Percentiles rank a stretch among this genome's conserved stretches.
Evolutionary conservation across 441 rosid species (phyloP).

Genomic region (Oxalis stricta): DNA sequence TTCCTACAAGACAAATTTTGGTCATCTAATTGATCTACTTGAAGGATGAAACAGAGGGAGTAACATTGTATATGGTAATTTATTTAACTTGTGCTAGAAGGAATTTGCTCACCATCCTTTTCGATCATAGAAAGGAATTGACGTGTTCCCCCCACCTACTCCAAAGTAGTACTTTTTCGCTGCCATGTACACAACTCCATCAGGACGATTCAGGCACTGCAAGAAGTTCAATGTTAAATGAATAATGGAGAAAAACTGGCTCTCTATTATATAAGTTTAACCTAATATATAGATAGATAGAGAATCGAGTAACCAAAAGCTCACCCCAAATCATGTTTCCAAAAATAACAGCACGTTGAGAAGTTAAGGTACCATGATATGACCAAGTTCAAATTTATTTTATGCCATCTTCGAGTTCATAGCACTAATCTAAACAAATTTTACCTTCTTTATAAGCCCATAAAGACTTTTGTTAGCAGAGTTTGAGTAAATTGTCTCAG

Average conservation of each 20-base stretch:
- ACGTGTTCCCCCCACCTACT: conserved; percentile 87
- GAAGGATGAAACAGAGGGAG: not conserved
- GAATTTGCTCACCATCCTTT: conserved; percentile 48
- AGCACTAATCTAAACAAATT: not conserved
- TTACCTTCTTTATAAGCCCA: conserved; percentile 64
- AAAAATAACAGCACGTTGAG: too few species aligned
- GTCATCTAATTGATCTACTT: not conserved
- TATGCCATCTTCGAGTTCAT: too few species aligned
- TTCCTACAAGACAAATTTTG: conserved; percentile 26
- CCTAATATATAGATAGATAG: not conserved
- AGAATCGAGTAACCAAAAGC: too few species aligned
- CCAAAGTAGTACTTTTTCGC: conserved; percentile 93
- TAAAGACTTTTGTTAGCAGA: conserved; percentile 56
- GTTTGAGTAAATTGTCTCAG: conserved; percentile 77
- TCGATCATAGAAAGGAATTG: conserved; percentile 67
- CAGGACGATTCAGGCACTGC: conserved; percentile 47
- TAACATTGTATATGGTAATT: not conserved
- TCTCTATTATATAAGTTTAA: not conserved
- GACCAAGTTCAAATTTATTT: too few species aligned
- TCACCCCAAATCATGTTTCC: too few species aligned
- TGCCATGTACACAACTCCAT: conserved; percentile 71
- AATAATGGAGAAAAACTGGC: conserved; percentile 9
- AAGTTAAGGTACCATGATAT: not conserved
- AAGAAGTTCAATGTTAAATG: conserved; percentile 7
- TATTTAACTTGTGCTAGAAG: not conserved